These are phyloP conservation scores for Pseudonitzschia delicatissima DNA, from an alignment of 108 stramenopile genomes.

Conservation along the genomic window DNA sequence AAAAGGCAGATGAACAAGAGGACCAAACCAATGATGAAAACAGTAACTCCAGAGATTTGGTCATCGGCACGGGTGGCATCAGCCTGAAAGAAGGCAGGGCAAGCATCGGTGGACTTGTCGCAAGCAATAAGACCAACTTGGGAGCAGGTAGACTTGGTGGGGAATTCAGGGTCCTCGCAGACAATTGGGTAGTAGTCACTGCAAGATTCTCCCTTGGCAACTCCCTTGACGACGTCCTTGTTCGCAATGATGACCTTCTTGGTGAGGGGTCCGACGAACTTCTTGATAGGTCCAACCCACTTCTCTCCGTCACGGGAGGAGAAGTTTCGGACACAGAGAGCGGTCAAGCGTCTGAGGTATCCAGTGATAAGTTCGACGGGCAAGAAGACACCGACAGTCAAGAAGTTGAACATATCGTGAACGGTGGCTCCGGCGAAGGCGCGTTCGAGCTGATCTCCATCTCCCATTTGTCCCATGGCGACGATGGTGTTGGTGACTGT, in stretches of 20 bases:
- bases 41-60: constrained; percentile 61
- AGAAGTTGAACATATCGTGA: constrained; percentile 90
- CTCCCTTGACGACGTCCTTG: constrained; percentile 70
- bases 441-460: constrained; percentile 82
- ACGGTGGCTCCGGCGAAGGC: constrained; percentile 91
- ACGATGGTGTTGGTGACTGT: constrained; percentile 84
- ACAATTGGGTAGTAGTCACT: constrained; percentile 64
- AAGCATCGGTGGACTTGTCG: constrained; percentile 44
- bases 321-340: constrained; percentile 55
- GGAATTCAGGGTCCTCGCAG: constrained; percentile 40
- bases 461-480: constrained; percentile 83
- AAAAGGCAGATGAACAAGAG: constrained; percentile 74
- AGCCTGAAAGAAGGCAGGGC: constrained; percentile 78
- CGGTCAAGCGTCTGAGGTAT: constrained; percentile 57
- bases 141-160: constrained; percentile 48
- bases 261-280: constrained; percentile 65
- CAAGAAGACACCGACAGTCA: constrained; percentile 76
- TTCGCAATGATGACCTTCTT: constrained; percentile 72
- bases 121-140: constrained; percentile 70
- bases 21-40: constrained; percentile 66
- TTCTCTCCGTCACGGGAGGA: constrained; percentile 48
- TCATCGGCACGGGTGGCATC: constrained; percentile 64
- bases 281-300: constrained; percentile 81
- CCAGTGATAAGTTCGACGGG: constrained; percentile 70
- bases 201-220: constrained; percentile 54